phyloP scores from a whole-genome alignment of 2,329 filamentous ascomycete genomes.

The Colletotrichum sp. region DNA sequence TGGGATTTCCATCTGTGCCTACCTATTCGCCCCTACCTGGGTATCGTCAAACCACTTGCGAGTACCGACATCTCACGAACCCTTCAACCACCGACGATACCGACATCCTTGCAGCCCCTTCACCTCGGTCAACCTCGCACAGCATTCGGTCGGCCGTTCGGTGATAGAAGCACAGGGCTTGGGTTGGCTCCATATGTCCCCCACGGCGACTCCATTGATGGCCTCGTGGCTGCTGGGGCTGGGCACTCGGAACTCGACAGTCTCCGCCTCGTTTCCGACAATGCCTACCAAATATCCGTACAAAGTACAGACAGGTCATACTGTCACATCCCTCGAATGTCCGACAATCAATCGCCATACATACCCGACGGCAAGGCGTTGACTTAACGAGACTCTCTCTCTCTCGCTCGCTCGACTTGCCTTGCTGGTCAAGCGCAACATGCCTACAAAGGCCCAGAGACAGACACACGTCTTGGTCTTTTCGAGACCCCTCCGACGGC shows the following conservation, averaged over 20 bases:
- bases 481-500: not conserved
- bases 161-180: not conserved
- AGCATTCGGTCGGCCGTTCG: not conserved
- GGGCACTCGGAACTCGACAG: not conserved
- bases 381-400: not conserved
- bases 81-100: not conserved
- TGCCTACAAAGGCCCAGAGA: not conserved
- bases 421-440: not conserved
- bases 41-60: not conserved
- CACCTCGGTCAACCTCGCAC: slow-evolving; percentile 1
- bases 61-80: not conserved
- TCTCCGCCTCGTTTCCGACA: not conserved
- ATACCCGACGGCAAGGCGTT: not conserved
- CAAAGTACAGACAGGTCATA: not conserved
- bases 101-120: not conserved
- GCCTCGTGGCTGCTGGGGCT: slow-evolving; percentile 12
- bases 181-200: not conserved
- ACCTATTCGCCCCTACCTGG: not conserved
- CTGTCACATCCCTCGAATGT: not conserved
- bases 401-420: not conserved
- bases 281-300: not conserved
- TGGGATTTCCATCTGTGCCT: not conserved
- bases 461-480: not conserved
- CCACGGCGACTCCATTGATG: slow-evolving; percentile 1
- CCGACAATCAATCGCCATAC: not conserved